Conservation (phyloP, 345 rosid species). For the Ceriops tagal region DNA sequence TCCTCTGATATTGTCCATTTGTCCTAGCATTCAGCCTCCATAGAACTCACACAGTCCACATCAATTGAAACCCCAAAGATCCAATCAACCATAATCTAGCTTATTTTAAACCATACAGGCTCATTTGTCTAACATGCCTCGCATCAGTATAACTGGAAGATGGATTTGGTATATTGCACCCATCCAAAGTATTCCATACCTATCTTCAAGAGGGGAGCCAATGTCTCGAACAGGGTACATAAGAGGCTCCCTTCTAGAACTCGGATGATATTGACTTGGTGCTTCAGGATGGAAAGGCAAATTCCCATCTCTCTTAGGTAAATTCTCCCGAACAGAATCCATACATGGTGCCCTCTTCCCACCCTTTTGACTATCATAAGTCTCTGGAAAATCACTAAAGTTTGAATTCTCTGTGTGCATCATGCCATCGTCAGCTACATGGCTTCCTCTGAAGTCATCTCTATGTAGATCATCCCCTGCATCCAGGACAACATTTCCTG, state of each 20-base stretch:
- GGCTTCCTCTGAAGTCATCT: conserved; percentile 36
- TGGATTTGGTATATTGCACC: neutral
- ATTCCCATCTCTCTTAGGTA: conserved; percentile 42
- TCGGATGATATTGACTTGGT: conserved; percentile 28
- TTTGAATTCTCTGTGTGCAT: conserved; percentile 29
- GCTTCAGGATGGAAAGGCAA: conserved; percentile 30
- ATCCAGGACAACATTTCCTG: conserved; percentile 40
- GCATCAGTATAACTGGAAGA: neutral
- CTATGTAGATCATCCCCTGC: conserved; percentile 31
- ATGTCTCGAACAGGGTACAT: conserved; percentile 31
- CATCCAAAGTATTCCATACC: conserved; percentile 30
- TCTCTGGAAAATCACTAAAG: conserved; percentile 34
- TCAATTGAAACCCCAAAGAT: too few relatives aligned
- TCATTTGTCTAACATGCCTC: neutral
- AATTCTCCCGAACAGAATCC: conserved; percentile 36
- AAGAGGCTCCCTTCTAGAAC: conserved; percentile 36
- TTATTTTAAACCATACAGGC: neutral
- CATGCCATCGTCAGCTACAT: conserved; percentile 35
- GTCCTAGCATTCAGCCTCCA: too few relatives aligned
- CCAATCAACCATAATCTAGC: neutral
- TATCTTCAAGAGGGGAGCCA: conserved; percentile 34
- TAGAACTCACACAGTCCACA: too few relatives aligned
- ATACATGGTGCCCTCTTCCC: conserved; percentile 26
- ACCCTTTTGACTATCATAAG: conserved; percentile 28
- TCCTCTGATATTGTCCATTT: too few relatives aligned